Percentiles rank a stretch among this genome's conserved stretches.
These are phyloP conservation scores for Acacia concinna DNA, from an alignment of 331 rosid genomes.

Conservation along the genomic window DNA sequence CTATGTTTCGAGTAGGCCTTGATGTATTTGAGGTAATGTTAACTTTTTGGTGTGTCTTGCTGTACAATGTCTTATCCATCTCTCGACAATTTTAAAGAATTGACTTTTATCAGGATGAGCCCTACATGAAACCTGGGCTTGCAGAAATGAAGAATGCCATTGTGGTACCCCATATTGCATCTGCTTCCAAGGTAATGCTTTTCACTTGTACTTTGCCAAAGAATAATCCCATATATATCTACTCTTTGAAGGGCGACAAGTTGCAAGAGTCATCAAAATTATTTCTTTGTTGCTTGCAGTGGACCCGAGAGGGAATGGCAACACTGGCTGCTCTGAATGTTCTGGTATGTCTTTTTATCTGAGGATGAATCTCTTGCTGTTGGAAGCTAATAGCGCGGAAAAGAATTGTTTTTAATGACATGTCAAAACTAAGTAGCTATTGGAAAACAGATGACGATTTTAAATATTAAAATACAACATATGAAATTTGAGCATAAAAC, in stretches of 20 bases:
- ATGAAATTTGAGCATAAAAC: not conserved
- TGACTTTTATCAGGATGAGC: slow-evolving; percentile 69
- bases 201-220: not conserved
- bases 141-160: slow-evolving; percentile 91
- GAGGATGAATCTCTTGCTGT: not conserved
- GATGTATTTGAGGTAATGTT: slow-evolving; percentile 90
- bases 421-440: not conserved
- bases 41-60: not conserved
- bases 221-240: no score
- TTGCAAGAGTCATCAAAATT: not conserved
- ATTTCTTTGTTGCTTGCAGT: slow-evolving; percentile 47
- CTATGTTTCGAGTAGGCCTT: slow-evolving; percentile 95
- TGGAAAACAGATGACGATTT: not conserved
- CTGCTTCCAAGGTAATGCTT: slow-evolving; percentile 89
- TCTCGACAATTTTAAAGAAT: not conserved
- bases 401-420: not conserved
- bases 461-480: not conserved
- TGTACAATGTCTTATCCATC: not conserved
- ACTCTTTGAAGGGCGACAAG: not conserved
- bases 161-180: slow-evolving; percentile 97
- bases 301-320: slow-evolving; percentile 99
- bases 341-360: slow-evolving; percentile 53
- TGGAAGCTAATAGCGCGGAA: not conserved
- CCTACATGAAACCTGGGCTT: slow-evolving; percentile 96
- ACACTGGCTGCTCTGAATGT: slow-evolving; percentile 92